Base-by-base conservation (phyloP, 129 eudicot genomes). In the Lonicera japonica region DNA sequence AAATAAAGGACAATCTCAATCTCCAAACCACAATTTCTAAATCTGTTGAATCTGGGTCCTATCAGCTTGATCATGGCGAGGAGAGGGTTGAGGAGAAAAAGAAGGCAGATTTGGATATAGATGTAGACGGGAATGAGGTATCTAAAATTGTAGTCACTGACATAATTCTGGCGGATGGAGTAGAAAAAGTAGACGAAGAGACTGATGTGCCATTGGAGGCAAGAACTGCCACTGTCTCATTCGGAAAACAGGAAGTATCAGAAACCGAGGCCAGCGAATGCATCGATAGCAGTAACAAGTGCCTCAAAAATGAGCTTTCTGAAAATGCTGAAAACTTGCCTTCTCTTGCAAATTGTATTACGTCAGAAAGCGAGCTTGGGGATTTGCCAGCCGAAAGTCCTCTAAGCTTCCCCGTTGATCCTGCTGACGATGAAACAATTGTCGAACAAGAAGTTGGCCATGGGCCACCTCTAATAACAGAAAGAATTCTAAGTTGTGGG, bases 401-500 rank as follows among this genome's bases (percentile, higher is more conserved):
- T 55, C 61, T 17, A 29, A 65, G 45, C 59, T 61, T 73, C 23
- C 61, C 23, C 23, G 70, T 58, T 18, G 65, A 45, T 74, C 38
- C 70, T 59, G 66, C 65, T 60, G 70, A 65, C 34, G 76, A 23
- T 16, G 71, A 50, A 54, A 54, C 24, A 19, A 60, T 48, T n/a
- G 59, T 18, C 45, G 80, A 84, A 58, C 36, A 54, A 43, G 79
- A 68, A 58, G 56, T 70, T 58, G 72, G 58, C 40, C n/a, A 19
- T 25, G 67, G 34, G 64, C 63, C 58, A 63, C 51, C 67, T 71
- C 58, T 19, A 12, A 52, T 64, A 43, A 45, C 81, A 18, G 83
- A 64, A 47, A 66, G 54, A 21, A 22, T 20, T 39, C 34, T 17
- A 18, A 21, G 50, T 34, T 17, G 36, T 20, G 56, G 70, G 16